Evolutionary conservation across 768 basidiomycete genomes (phyloP), one percentile per base, ranked within the genome.

Genomic region (Leccinum longicurvipes): DNA sequence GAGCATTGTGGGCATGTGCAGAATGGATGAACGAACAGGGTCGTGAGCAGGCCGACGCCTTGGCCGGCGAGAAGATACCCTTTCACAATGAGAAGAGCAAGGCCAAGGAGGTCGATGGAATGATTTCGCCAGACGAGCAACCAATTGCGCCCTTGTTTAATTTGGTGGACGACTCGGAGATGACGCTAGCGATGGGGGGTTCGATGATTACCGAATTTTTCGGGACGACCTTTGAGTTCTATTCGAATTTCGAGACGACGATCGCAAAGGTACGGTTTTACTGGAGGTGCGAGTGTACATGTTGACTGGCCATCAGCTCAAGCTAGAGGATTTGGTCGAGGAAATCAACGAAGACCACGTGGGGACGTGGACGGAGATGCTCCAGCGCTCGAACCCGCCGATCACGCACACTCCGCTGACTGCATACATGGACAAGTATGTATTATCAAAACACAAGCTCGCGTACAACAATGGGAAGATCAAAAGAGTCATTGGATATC

Each of bases 341-440:
- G 88, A 91, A 48, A 89, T 91, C 64, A 93, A 93, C 65, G 90
- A 92, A 65, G 81, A 84, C 47, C 91, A 94, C 65, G 87, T 91
- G 29, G 76, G 81, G 51, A 84, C 82, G 11, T 94, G 92, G 92
- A 89, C 85, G 8, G 79, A 89, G 67, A 91, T 94, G 86, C 79
- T 91, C 61, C 73, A 74, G 21, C 82, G 73, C 46, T 87, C 91
- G 32, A 79, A 82, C 36, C 89, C 89, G 24, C 86, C 87, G 3
- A 77, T 91, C 54, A 76, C 79, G 12, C 85, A 87, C 56, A 84
- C 87, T 0, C 89, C 87, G 1, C 72, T 93, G 58, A 82, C 77
- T 19, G 87, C 90, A 1, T 94, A 92, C 69, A 86, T 91, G 83
- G 87, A 90, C 69, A 80, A 81, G 54, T 86, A 82, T 67, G 74